Evolutionary conservation across 768 basidiomycete genomes (phyloP).

Genomic region (Grammothele lineata): DNA sequence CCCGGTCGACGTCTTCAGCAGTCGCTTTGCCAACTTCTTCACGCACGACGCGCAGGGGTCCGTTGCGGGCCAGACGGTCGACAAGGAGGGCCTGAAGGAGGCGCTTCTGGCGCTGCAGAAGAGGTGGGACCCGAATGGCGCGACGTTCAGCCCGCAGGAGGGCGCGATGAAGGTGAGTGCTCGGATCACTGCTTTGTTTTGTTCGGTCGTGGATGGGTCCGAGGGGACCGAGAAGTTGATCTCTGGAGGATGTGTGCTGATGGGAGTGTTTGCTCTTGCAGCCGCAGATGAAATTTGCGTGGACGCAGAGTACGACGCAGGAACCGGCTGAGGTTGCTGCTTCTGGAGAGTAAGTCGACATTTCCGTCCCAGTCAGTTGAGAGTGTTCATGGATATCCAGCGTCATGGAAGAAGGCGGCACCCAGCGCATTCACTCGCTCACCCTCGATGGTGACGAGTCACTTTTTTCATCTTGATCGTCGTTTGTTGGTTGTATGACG

Average conservation of each 20-base stretch:
- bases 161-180: conserved; percentile 7
- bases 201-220: too few relatives aligned
- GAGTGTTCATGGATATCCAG: conserved; percentile 1
- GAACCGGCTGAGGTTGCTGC: conserved; percentile 15
- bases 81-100: conserved; percentile 22
- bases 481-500: too few relatives aligned
- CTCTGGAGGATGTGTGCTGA: too few relatives aligned
- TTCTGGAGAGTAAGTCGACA: conserved; percentile 18
- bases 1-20: conserved; percentile 29
- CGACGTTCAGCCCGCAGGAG: conserved; percentile 14
- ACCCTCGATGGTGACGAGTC: conserved; percentile 19
- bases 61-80: conserved; percentile 22
- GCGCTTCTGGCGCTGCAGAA: conserved; percentile 25
- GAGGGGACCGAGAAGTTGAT: too few relatives aligned
- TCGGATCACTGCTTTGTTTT: background rate
- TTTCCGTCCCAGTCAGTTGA: background rate
- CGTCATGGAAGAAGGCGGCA: conserved; percentile 18
- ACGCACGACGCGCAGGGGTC: conserved; percentile 19
- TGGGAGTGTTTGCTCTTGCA: too few relatives aligned
- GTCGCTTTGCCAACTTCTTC: conserved; percentile 25
- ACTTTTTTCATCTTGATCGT: too few relatives aligned
- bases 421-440: conserved; percentile 17
- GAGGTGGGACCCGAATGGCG: conserved; percentile 18
- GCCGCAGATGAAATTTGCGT: conserved; percentile 18
- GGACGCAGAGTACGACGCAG: conserved; percentile 14